Evolutionary conservation across 352 stramenopile genomes (phyloP), one percentile per base, ranked within the genome.

Genomic region (Phytophthora lateralis): DNA sequence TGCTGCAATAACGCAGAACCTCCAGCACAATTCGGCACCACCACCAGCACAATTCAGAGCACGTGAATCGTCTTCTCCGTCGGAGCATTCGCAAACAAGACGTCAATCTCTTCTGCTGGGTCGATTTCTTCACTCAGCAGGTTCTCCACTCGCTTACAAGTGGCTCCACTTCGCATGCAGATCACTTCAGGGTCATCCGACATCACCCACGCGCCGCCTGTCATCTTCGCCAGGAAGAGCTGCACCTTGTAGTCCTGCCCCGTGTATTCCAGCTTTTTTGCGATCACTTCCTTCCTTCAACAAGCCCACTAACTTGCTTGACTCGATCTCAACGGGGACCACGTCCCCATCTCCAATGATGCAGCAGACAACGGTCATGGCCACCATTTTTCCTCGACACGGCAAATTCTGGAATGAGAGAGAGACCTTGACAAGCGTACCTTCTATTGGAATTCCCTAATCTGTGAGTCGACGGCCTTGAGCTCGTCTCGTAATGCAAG

Each of bases 401-500:
- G 35, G 35, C 35, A 18, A 12, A 42, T 42, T 42, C 35, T 42
- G 35, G 35, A 42, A 42, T 42, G 35, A 42, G 15, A 14, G n/a
- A 42, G n/a, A 42, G 30, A 35, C 9, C 7, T 34, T 34, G 21
- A 24, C 21, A 24, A 24, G 21, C 21, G 21, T 34, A 34, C 7
- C 29, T 2, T 39, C 15, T 41, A 41, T 18, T 41, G 35, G 15
- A 41, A 41, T 41, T 41, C 35, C 5, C 35, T 18, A 41, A 41
- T 41, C 18, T 54, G 62, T 27, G n/a, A 12, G 24, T 76, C 63
- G 24, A 79, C 35, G 32, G 51, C 47, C 11, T 68, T 41, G 7
- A 79, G 60, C 46, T 76, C 53, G 30, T 68, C 38, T 60, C 71
- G 46, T 18, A 76, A 56, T 6, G 24, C 38, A 1, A 61, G 9